Conservation (phyloP, 306 rosid genomes). For the Acmispon strigosus region DNA sequence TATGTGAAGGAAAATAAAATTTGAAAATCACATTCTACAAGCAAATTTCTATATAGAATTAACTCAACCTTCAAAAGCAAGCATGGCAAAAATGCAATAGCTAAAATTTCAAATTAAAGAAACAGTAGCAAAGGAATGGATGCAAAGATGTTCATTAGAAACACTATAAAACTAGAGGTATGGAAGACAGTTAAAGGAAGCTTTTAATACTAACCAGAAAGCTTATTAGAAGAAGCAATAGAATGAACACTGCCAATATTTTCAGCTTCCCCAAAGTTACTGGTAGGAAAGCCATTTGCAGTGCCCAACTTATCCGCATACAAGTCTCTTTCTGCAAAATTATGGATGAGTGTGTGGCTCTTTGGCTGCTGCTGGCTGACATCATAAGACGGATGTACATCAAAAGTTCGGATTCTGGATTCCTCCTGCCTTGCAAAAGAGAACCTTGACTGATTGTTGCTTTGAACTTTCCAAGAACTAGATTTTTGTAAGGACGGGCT, state of each 20-base stretch:
- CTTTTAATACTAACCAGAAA: conserved; percentile 52
- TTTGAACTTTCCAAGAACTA: conserved; percentile 72
- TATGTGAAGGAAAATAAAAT: neutral
- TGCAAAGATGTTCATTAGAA: neutral
- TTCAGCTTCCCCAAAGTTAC: conserved; percentile 55
- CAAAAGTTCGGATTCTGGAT: conserved; percentile 41
- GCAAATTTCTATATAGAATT: neutral
- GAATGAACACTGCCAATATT: conserved; percentile 36
- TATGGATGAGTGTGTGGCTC: conserved; percentile 45
- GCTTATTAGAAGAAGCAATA: conserved; percentile 47
- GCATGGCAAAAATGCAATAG: neutral
- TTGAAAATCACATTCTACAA: neutral
- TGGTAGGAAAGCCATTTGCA: conserved; percentile 51
- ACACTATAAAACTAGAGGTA: neutral
- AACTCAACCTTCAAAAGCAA: neutral
- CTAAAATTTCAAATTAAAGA: neutral
- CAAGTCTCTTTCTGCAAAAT: conserved; percentile 48
- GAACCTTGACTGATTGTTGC: conserved; percentile 82
- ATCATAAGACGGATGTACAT: conserved; percentile 54
- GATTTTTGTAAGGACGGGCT: conserved; percentile 46
- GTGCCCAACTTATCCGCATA: conserved; percentile 47
- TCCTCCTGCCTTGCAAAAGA: conserved; percentile 96
- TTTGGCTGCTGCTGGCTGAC: conserved; percentile 41
- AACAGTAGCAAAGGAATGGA: neutral
- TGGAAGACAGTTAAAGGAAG: neutral